Conservation (phyloP, 1,284 basidiomycete genomes). For the Cutaneotrichosporon sp. region DNA sequence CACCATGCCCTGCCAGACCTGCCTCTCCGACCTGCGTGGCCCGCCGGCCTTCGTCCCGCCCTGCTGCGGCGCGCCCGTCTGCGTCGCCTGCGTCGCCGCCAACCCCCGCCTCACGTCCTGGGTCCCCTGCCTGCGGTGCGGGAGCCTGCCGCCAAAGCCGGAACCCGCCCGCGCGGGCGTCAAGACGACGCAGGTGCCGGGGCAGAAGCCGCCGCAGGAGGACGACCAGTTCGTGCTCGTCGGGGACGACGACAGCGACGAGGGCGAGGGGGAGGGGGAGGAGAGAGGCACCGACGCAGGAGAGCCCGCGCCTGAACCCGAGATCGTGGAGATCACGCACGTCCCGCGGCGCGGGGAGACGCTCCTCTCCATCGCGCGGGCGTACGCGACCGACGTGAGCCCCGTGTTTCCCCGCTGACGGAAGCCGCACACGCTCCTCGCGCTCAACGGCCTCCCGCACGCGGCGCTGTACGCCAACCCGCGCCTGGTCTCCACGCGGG, state of each 20-base stretch:
- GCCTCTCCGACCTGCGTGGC: slow-evolving; percentile 32
- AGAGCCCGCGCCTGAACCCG: slow-evolving; percentile 23
- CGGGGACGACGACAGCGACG: slow-evolving; percentile 18
- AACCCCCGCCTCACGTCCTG: slow-evolving; percentile 48
- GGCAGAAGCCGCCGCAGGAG: not conserved
- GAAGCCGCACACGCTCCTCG: slow-evolving; percentile 40
- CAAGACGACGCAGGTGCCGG: not conserved
- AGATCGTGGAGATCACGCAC: slow-evolving; percentile 40
- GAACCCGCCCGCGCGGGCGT: not conserved
- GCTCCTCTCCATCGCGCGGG: slow-evolving; percentile 34
- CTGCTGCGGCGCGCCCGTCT: slow-evolving; percentile 46
- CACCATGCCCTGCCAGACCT: slow-evolving; percentile 36
- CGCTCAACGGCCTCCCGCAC: slow-evolving; percentile 35
- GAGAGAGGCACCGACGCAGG: not conserved
- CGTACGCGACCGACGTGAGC: slow-evolving; percentile 45
- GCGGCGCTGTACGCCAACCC: slow-evolving; percentile 29
- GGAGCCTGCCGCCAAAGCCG: slow-evolving; percentile 12
- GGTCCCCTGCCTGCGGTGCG: slow-evolving; percentile 46
- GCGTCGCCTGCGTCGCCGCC: slow-evolving; percentile 31
- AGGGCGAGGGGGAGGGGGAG: not conserved
- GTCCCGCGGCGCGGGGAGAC: slow-evolving; percentile 34
- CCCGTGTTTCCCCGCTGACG: slow-evolving; percentile 25
- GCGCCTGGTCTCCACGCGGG: slow-evolving; percentile 26
- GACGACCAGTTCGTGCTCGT: slow-evolving; percentile 16
- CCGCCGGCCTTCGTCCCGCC: slow-evolving; percentile 29